These are phyloP conservation scores for Iberis amara DNA, from an alignment of 441 rosid species.

Conservation along the genomic window DNA sequence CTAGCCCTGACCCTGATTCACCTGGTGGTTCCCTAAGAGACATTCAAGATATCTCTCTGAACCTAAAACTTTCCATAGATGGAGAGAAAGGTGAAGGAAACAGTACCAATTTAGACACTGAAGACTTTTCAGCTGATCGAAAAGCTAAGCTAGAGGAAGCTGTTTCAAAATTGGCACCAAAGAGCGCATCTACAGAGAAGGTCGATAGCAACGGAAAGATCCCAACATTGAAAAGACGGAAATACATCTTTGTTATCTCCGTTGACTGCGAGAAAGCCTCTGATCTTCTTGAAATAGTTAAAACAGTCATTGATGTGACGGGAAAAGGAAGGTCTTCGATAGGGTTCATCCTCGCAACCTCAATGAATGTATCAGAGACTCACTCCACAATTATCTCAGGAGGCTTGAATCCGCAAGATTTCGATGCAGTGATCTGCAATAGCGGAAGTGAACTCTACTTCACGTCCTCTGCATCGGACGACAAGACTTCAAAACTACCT, in stretches of 20 bases:
- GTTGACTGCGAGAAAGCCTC: slow-evolving; percentile 51
- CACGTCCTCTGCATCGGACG: slow-evolving; percentile 51
- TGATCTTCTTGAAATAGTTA: slow-evolving; percentile 38
- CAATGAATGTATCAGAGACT: slow-evolving; percentile 62
- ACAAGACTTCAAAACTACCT: slow-evolving; percentile 36
- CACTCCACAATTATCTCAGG: slow-evolving; percentile 49
- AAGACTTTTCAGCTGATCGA: slow-evolving; percentile 38
- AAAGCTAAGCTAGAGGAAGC: slow-evolving; percentile 44
- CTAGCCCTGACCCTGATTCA: slow-evolving; percentile 50
- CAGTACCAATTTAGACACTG: slow-evolving; percentile 42
- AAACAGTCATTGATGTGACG: slow-evolving; percentile 43
- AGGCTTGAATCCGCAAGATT: slow-evolving; percentile 53
- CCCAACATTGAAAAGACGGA: slow-evolving; percentile 56
- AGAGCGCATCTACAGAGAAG: slow-evolving; percentile 41
- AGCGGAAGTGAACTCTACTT: slow-evolving; percentile 83
- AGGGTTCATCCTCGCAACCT: slow-evolving; percentile 68
- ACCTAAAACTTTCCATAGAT: slow-evolving; percentile 61
- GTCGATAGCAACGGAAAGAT: slow-evolving; percentile 32
- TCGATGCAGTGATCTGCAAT: slow-evolving; percentile 78
- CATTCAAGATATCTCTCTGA: slow-evolving; percentile 71
- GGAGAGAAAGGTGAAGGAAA: slow-evolving; percentile 59
- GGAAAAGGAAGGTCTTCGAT: slow-evolving; percentile 37
- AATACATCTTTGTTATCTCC: slow-evolving; percentile 57
- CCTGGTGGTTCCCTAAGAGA: slow-evolving; percentile 77
- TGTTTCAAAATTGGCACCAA: slow-evolving; percentile 47